These are phyloP conservation scores for Limonium bicolor DNA, from an alignment of 148 eudicot species.

Conservation along the genomic window DNA sequence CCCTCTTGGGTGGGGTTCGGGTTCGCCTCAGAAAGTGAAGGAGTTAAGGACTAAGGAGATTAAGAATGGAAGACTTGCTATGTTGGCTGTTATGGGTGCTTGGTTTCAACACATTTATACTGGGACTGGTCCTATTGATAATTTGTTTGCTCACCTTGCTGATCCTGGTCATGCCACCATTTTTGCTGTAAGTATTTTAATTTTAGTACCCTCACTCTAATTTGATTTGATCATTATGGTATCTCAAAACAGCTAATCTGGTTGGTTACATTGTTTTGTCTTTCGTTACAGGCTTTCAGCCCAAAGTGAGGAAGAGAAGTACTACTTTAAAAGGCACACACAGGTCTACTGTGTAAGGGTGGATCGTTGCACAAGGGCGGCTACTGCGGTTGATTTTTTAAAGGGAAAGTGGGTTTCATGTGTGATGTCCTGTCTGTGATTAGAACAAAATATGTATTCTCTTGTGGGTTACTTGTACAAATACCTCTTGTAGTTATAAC, in stretches of 20 bases:
- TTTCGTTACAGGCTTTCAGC: constrained; percentile 58
- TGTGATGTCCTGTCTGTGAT: background rate
- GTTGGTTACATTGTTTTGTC: background rate
- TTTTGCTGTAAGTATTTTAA: constrained; percentile 71
- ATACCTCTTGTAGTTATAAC: too few relatives aligned
- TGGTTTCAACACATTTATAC: constrained; percentile 97
- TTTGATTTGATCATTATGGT: background rate
- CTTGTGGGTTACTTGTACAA: constrained; percentile 8
- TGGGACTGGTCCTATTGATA: constrained; percentile 87
- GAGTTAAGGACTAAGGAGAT: constrained; percentile 97
- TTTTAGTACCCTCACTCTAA: background rate
- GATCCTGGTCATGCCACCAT: constrained; percentile 98
- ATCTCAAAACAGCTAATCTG: background rate
- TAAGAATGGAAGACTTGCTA: constrained; percentile 91
- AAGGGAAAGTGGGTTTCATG: background rate
- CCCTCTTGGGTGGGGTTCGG: constrained; percentile 92
- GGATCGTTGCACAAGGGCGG: constrained; percentile 2
- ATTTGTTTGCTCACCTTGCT: constrained; percentile 94
- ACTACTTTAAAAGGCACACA: too few relatives aligned
- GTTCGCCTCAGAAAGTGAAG: constrained; percentile 58
- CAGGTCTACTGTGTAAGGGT: too few relatives aligned
- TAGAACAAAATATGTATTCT: background rate
- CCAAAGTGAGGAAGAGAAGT: constrained; percentile 25
- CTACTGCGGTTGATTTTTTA: too few relatives aligned
- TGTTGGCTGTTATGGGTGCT: constrained; percentile 96